phyloP scores from a whole-genome alignment of 305 asterid genomes.

The Rubia tinctorum region DNA sequence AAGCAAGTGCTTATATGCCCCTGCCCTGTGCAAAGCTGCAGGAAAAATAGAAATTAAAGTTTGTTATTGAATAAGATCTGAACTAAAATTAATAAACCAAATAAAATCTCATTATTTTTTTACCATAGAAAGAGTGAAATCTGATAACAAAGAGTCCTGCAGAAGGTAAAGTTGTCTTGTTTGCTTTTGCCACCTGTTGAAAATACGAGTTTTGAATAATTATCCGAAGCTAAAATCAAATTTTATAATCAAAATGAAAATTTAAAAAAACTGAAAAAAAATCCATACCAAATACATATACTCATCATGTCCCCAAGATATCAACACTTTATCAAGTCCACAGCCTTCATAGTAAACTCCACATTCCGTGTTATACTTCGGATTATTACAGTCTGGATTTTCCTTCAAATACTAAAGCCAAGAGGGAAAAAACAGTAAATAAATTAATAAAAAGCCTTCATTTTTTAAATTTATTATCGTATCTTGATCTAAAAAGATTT shows the following conservation, averaged over 20 bases:
- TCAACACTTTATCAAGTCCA: conserved; percentile 59
- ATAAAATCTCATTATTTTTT: no score
- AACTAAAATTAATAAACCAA: no score
- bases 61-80: no score
- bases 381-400: conserved; percentile 44
- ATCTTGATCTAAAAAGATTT: no score
- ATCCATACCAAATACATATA: conserved; percentile 67
- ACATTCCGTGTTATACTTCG: conserved; percentile 42
- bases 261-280: neutral
- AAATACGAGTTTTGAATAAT: neutral
- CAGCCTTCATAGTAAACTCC: conserved; percentile 56
- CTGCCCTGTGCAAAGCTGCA: conserved; percentile 62
- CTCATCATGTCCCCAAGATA: conserved; percentile 36
- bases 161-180: conserved; percentile 51
- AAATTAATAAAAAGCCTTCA: neutral
- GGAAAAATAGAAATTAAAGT: neutral
- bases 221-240: neutral
- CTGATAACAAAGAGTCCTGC: conserved; percentile 65
- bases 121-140: conserved; percentile 73
- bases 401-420: conserved; percentile 43
- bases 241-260: neutral
- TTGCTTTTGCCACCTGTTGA: conserved; percentile 62
- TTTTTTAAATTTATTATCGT: no score
- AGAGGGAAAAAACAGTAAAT: neutral
- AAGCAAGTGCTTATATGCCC: conserved; percentile 68